phyloP scores from a whole-genome alignment of 345 rosid genomes.

The Camelina neglecta region DNA sequence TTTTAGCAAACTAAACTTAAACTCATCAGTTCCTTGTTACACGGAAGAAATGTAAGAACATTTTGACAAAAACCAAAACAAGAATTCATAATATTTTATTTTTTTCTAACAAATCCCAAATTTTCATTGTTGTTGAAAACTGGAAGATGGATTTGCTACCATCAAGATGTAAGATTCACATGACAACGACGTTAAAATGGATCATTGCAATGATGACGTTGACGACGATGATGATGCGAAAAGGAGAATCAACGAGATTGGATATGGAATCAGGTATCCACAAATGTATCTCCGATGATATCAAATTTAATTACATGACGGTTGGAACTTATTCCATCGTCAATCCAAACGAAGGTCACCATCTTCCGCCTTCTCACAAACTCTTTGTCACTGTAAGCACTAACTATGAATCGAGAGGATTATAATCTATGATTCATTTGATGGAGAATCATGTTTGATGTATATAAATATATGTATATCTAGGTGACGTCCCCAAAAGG shows the following conservation, averaged over 20 bases:
- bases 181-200: conserved; percentile 37
- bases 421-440: not conserved
- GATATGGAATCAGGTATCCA: conserved; percentile 63
- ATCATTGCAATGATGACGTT: conserved; percentile 20
- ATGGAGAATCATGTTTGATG: not conserved
- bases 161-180: conserved; percentile 15
- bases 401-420: no score
- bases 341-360: conserved; percentile 59
- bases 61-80: not conserved
- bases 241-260: conserved; percentile 61
- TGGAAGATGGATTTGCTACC: conserved; percentile 21
- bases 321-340: conserved; percentile 67
- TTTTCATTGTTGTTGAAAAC: not conserved
- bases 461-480: not conserved
- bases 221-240: conserved; percentile 31
- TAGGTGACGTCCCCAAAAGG: conserved; percentile 77
- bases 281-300: conserved; percentile 87
- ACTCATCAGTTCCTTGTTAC: no score
- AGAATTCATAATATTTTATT: not conserved
- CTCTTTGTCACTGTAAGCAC: conserved; percentile 60
- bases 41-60: no score
- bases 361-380: conserved; percentile 65
- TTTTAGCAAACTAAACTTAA: no score
- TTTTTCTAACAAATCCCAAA: not conserved
- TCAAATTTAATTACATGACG: conserved; percentile 61